These are phyloP conservation scores for Apophysomyces trapeziformis DNA, from an alignment of 371 early-diverging fungal species.

Conservation along the genomic window DNA sequence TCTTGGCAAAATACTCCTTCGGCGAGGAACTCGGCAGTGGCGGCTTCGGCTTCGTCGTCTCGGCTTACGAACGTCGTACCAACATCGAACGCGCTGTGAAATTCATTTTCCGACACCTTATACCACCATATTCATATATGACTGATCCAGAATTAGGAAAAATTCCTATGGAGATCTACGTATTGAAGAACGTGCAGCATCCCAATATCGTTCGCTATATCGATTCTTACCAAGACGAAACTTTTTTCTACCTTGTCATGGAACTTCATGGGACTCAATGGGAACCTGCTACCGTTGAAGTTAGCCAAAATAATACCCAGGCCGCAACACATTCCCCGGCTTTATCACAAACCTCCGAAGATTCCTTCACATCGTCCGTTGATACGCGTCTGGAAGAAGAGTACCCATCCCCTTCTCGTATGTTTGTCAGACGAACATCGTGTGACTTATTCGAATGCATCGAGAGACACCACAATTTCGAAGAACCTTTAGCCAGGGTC, in stretches of 20 bases:
- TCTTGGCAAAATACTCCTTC: constrained; percentile 56
- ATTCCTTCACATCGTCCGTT: constrained; percentile 30
- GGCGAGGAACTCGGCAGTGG: constrained; percentile 79
- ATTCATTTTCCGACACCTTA: constrained; percentile 71
- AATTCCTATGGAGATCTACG: constrained; percentile 79
- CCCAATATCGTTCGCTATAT: constrained; percentile 71
- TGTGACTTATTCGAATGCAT: constrained; percentile 87
- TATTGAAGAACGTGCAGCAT: constrained; percentile 71
- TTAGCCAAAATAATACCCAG: not conserved
- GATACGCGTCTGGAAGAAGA: constrained; percentile 22
- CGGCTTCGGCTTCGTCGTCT: constrained; percentile 81
- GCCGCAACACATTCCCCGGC: constrained; percentile 29
- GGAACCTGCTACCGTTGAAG: constrained; percentile 23
- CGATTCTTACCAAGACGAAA: constrained; percentile 68
- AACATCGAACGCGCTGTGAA: constrained; percentile 78
- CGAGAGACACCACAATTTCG: constrained; percentile 66
- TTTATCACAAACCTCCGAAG: constrained; percentile 35
- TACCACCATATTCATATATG: constrained; percentile 68
- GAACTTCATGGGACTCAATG: constrained; percentile 82
- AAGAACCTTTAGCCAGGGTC: constrained; percentile 58
- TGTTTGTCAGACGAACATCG: constrained; percentile 56
- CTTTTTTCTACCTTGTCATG: constrained; percentile 75
- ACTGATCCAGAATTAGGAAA: constrained; percentile 63
- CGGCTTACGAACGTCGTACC: constrained; percentile 59
- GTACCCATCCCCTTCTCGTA: constrained; percentile 23